Base-by-base conservation (phyloP, 2,329 filamentous ascomycete genomes). In the Exophiala sp. region DNA sequence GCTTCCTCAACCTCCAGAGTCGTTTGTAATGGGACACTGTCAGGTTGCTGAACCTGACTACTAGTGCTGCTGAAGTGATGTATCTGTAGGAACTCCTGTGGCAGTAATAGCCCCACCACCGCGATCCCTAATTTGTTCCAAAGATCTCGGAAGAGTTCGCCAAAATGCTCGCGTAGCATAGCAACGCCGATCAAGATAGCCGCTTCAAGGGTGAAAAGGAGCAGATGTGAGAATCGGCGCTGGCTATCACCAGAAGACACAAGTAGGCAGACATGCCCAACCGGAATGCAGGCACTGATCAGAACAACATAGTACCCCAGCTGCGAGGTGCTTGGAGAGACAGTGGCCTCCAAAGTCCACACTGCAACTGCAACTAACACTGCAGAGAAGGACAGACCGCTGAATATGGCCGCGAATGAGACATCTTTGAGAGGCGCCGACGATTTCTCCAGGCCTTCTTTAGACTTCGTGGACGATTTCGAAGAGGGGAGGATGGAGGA, bases 81-180 rank as follows among this genome's bases (percentile, higher is more conserved):
- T 45, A 54, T 44, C 16, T 48, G 41, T 23, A 57, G 24, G 39
- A 53, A 57, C 21, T 58, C 53, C 23, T 58, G 55, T 13, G 56
- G 50, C 24, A 59, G 47, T 16, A 58, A 43, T 10, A 59, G 37
- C 32, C 50, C 53, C 2, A 58, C 49, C 13, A 41, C 41, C 2
- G 50, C 53, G 29, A 59, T 56, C 3, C 48, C 55, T 16, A 58
- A 18, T 32, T 59, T 59, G 27, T 58, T 57, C 57, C 57, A 59
- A 11, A 59, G 46, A 38, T 55, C 47, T 18, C 44, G 18, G 18
- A 52, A 49, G 19, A 46, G 50, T 3, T 52, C 50, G 9, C 49
- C 49, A 32, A 53, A 51, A 11, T 13, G 30, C 1, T 50, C 52
- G 9, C 44, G 46, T 14, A 50, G 24, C 39, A 53, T 41, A 13